Percentiles rank a stretch among this genome's conserved stretches.
Conservation (phyloP, 495 filamentous ascomycete species). For the Neurospora cerealis region DNA sequence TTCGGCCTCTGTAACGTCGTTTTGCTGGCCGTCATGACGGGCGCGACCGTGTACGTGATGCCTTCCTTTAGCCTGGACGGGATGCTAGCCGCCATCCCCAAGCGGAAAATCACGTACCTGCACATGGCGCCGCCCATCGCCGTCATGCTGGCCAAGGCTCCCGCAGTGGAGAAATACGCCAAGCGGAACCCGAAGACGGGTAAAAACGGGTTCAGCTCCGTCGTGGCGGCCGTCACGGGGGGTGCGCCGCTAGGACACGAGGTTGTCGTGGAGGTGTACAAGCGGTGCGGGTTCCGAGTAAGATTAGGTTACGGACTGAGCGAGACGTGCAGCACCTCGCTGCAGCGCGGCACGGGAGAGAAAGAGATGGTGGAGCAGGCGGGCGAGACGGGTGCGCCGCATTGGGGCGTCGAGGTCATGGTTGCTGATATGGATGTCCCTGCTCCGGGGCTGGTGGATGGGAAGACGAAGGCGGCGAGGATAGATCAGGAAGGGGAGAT, state of each 20-base stretch:
- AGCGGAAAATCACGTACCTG: conserved; percentile 47
- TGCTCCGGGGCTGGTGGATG: conserved; percentile 2
- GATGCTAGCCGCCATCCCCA: conserved; percentile 44
- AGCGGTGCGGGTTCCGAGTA: conserved; percentile 55
- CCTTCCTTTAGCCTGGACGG: conserved; percentile 45
- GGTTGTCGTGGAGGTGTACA: conserved; percentile 51
- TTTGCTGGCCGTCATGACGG: conserved; percentile 47
- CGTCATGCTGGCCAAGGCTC: conserved; percentile 55
- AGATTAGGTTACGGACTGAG: conserved; percentile 65
- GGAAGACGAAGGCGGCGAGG: conserved; percentile 32
- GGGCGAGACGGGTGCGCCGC: conserved; percentile 48
- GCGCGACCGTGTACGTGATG: conserved; percentile 50
- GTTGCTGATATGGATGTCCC: conserved; percentile 35
- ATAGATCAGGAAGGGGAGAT: conserved; percentile 52
- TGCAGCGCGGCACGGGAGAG: conserved; percentile 43
- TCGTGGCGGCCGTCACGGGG: conserved; percentile 30
- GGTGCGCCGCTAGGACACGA: conserved; percentile 58
- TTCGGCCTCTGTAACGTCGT: conserved; percentile 32
- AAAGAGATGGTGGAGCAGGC: conserved; percentile 47
- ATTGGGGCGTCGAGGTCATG: conserved; percentile 46
- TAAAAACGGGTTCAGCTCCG: conserved; percentile 10
- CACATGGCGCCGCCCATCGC: conserved; percentile 62
- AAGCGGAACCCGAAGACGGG: conserved; percentile 34
- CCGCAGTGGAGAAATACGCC: conserved; percentile 50
- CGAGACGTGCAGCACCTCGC: conserved; percentile 54